Evolutionary conservation across 106 monocot genomes (phyloP).

Genomic region (Iris macrosiphon): DNA sequence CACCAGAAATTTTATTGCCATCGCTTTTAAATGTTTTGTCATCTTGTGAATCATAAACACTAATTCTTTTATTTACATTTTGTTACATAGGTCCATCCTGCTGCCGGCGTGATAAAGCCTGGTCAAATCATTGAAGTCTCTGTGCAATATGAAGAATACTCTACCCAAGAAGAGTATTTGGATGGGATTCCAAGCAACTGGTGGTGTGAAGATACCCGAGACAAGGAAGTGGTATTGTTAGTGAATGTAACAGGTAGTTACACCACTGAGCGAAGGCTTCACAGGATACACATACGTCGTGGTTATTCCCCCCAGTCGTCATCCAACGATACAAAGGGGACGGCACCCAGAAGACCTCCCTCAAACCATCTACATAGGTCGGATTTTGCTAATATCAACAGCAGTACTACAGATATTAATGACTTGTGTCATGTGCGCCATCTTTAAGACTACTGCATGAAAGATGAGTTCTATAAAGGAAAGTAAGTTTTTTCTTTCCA

Average conservation of each 20-base stretch:
- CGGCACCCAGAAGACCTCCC: slow-evolving; percentile 19
- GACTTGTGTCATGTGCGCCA: slow-evolving; percentile 17
- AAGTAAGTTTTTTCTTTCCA: neutral
- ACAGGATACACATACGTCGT: slow-evolving; percentile 49
- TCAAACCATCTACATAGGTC: slow-evolving; percentile 40
- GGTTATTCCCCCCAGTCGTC: slow-evolving; percentile 21
- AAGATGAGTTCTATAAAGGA: neutral
- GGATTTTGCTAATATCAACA: slow-evolving; percentile 25
- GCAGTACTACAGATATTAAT: slow-evolving; percentile 5
- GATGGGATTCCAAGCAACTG: slow-evolving; percentile 68
- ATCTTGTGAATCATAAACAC: neutral
- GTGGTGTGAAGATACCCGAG: slow-evolving; percentile 68
- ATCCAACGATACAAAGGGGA: slow-evolving; percentile 4
- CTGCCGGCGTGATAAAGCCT: slow-evolving; percentile 58
- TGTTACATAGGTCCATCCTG: slow-evolving; percentile 48
- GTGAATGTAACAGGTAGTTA: slow-evolving; percentile 51
- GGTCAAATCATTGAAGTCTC: slow-evolving; percentile 54
- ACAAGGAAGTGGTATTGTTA: slow-evolving; percentile 48
- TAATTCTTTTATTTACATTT: neutral
- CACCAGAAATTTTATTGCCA: neutral
- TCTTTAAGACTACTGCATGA: slow-evolving; percentile 4
- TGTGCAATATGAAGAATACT: slow-evolving; percentile 66
- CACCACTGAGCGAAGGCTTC: slow-evolving; percentile 32
- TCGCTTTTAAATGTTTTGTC: neutral
- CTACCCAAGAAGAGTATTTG: slow-evolving; percentile 51